Base-by-base conservation (phyloP, 2,329 filamentous ascomycete species). In the Neofusicoccum ribis region DNA sequence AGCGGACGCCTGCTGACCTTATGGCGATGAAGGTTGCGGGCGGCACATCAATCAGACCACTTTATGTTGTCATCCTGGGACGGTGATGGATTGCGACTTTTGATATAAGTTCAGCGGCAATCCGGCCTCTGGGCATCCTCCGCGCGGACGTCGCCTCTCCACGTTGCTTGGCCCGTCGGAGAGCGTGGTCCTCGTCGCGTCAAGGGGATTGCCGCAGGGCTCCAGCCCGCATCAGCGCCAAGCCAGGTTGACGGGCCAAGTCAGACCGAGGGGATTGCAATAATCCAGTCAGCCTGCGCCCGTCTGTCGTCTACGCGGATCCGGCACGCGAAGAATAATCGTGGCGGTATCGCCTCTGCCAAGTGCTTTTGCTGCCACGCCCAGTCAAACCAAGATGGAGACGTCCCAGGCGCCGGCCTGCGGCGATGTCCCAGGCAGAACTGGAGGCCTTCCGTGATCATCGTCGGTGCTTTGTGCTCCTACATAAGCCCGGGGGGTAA, bases 381-480 rank as follows among this genome's bases (percentile, higher is more conserved):
- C 56, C 56, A 60, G 56, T 60, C 56, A 60, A 60, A 60, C 56
- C 56, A 39, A 47, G 43, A 47, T 60, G 56, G 31, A 36, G 41
- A n/a, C 43, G 41, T 39, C 43, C 50, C 50, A 52, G 50, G 34
- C 50, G 14, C 11, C 11, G 52, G 43, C 17, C 52, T 23, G 23
- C 15, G 39, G 14, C 54, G 20, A 44, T 36, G 41, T 34, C 41
- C 54, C 56, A 60, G 43, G 20, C 43, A 36, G 15, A 23, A 20
- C 8, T 20, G 56, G 56, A 60, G 20, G 43, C 43, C 56, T 60
- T 37, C 23, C 54, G 17, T 11, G n/a, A 43, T 59, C 54, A 59
- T 34, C 56, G n/a, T 47, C 56, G 56, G 56, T 43, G 41, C 43
- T 46, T 47, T 37, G 31, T 36, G 56, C 41, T 60, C 27, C 31